Conservation (phyloP, 2,329 filamentous ascomycete species). For the Penicillium crustosum region DNA sequence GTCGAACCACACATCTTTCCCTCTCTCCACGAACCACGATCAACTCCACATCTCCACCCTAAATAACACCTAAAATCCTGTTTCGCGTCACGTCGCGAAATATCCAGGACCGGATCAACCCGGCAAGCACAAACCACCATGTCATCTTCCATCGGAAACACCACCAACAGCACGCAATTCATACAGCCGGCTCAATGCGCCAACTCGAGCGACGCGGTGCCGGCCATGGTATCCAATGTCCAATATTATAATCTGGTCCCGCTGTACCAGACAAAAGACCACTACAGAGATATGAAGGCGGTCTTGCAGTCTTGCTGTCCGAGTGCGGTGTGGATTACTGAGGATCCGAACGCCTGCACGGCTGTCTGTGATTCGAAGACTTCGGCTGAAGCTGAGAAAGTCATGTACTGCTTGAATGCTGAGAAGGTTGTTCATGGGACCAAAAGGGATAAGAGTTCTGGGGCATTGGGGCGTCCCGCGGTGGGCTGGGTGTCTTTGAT, state of each 20-base stretch:
- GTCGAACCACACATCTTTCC: not conserved
- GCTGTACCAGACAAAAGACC: slow-evolving; percentile 13
- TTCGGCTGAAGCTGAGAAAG: slow-evolving; percentile 4
- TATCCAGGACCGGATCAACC: not conserved
- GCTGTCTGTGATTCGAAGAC: slow-evolving; percentile 16
- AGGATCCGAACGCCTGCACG: slow-evolving; percentile 18
- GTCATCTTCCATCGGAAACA: not conserved
- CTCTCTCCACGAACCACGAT: not conserved
- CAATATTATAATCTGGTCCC: slow-evolving; percentile 19
- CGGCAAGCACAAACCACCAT: not conserved
- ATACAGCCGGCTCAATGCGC: slow-evolving; percentile 15
- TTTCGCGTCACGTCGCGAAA: not conserved
- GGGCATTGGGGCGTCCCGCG: not conserved
- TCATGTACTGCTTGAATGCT: slow-evolving; percentile 21
- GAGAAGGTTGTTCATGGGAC: slow-evolving; percentile 13
- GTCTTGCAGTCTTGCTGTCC: slow-evolving; percentile 16
- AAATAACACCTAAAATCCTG: not conserved
- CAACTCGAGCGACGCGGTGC: slow-evolving; percentile 10
- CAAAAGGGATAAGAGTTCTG: slow-evolving; percentile 1
- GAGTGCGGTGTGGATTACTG: slow-evolving; percentile 11
- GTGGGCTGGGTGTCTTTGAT: not conserved
- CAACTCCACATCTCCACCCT: not conserved
- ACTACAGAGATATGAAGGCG: slow-evolving; percentile 5
- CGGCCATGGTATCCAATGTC: slow-evolving; percentile 1
- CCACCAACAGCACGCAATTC: slow-evolving; percentile 5